phyloP scores from a whole-genome alignment of 805 yeast genomes.

The Lipomyces orientalis region DNA sequence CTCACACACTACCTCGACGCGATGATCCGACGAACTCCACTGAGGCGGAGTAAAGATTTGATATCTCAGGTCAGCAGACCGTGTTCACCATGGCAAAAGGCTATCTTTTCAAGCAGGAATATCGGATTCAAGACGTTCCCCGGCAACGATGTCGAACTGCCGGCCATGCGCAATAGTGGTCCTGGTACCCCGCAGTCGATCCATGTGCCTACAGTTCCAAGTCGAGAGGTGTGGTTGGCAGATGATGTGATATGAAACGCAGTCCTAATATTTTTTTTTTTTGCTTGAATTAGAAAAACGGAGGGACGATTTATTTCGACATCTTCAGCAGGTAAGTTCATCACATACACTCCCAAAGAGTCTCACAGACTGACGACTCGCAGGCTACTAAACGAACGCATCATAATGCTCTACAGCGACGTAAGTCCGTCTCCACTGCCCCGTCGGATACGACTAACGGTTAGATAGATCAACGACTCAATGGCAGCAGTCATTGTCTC shows the following conservation, averaged over 20 bases:
- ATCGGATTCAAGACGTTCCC: neutral
- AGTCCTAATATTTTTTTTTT: neutral
- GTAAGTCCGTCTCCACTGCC: neutral
- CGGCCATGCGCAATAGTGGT: neutral
- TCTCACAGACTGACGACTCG: slow-evolving; percentile 9
- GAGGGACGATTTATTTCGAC: slow-evolving; percentile 33
- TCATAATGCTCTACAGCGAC: slow-evolving; percentile 43
- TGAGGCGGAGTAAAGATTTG: neutral
- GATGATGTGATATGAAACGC: neutral
- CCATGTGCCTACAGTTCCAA: neutral
- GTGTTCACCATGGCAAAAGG: neutral
- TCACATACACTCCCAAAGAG: neutral
- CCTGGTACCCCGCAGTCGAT: neutral
- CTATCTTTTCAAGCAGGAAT: neutral
- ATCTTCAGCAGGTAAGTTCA: slow-evolving; percentile 34
- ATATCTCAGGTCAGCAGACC: neutral
- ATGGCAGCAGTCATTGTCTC: slow-evolving; percentile 42
- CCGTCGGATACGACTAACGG: neutral
- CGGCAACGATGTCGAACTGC: neutral
- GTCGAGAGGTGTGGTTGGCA: neutral
- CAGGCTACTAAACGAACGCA: slow-evolving; percentile 41
- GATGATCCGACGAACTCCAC: neutral
- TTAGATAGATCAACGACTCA: slow-evolving; percentile 37
- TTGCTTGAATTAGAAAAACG: slow-evolving; percentile 26
- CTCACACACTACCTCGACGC: neutral